Conservation (phyloP, 192 early-diverging fungal species). For the Mortierella antarctica region DNA sequence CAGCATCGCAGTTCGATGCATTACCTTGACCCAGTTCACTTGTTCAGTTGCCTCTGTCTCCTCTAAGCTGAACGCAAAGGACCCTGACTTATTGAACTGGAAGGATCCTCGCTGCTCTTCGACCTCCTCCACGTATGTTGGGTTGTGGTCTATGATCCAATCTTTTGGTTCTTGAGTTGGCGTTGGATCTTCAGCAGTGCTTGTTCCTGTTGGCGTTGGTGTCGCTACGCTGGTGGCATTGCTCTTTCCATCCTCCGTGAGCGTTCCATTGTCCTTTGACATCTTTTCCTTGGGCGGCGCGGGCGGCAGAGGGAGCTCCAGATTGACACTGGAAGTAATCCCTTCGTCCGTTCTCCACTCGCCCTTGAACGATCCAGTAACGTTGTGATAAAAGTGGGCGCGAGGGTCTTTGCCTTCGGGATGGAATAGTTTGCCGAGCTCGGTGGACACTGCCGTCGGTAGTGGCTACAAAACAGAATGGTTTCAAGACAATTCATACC, state of each 20-base stretch:
- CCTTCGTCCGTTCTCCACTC: slow-evolving; percentile 26
- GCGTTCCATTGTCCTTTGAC: slow-evolving; percentile 19
- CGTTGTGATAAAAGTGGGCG: slow-evolving; percentile 62
- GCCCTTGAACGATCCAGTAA: slow-evolving; percentile 64
- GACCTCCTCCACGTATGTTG: slow-evolving; percentile 33
- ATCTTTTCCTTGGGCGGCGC: slow-evolving; percentile 3
- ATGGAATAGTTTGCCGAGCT: slow-evolving; percentile 34
- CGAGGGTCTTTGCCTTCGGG: slow-evolving; percentile 12
- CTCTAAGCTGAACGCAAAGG: slow-evolving; percentile 29
- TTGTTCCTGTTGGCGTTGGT: background rate
- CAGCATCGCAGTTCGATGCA: background rate
- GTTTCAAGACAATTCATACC: background rate
- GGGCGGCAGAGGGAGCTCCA: slow-evolving; percentile 20
- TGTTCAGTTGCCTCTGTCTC: slow-evolving; percentile 56
- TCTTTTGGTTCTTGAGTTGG: background rate
- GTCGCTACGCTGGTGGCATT: background rate
- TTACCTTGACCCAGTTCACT: slow-evolving; percentile 60
- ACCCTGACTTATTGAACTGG: slow-evolving; percentile 41
- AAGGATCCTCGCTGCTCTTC: slow-evolving; percentile 26
- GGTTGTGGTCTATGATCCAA: slow-evolving; percentile 29
- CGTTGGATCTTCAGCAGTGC: background rate
- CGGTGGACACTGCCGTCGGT: slow-evolving; percentile 20
- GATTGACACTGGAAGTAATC: slow-evolving; percentile 4
- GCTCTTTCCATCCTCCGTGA: background rate
- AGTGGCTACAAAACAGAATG: slow-evolving; percentile 34